A percentile compares a stretch with the other conserved stretches of the same genome.
phyloP scores from a whole-genome alignment of 495 filamentous ascomycete genomes.

The Hyphodiscus hymeniophilus region DNA sequence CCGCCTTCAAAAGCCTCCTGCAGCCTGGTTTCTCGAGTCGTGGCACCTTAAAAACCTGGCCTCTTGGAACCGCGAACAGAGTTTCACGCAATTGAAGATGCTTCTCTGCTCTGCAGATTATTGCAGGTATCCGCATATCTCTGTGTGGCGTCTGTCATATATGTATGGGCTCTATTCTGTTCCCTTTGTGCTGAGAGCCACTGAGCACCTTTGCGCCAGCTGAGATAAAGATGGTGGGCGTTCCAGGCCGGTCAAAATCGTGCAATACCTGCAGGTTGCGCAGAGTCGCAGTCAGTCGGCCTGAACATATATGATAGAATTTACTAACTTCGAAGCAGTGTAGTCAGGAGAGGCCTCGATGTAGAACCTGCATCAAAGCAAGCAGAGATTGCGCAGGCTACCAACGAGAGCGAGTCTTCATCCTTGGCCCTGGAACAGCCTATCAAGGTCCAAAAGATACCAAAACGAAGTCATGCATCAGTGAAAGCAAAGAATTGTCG shows the following conservation, averaged over 20 bases:
- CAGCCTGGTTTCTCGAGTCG: no score
- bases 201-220: not conserved
- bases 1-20: no score
- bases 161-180: not conserved
- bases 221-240: slow-evolving; percentile 34
- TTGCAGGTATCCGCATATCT: no score
- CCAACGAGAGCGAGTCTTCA: slow-evolving; percentile 27
- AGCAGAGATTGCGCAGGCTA: slow-evolving; percentile 32
- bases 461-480: not conserved
- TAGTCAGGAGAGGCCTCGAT: slow-evolving; percentile 29
- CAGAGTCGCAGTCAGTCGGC: slow-evolving; percentile 30
- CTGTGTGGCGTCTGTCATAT: no score
- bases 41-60: no score
- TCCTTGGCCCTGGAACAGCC: slow-evolving; percentile 15
- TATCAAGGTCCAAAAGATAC: not conserved
- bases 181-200: not conserved
- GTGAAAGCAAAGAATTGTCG: not conserved
- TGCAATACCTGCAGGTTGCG: slow-evolving; percentile 37
- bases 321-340: slow-evolving; percentile 21
- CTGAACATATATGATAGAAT: not conserved
- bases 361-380: slow-evolving; percentile 29
- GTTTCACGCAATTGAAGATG: no score
- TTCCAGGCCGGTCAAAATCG: slow-evolving; percentile 37
- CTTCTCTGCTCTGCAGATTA: no score
- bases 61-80: no score